phyloP scores from a whole-genome alignment of 768 basidiomycete genomes.

The Lepiota brunneoincarnata region DNA sequence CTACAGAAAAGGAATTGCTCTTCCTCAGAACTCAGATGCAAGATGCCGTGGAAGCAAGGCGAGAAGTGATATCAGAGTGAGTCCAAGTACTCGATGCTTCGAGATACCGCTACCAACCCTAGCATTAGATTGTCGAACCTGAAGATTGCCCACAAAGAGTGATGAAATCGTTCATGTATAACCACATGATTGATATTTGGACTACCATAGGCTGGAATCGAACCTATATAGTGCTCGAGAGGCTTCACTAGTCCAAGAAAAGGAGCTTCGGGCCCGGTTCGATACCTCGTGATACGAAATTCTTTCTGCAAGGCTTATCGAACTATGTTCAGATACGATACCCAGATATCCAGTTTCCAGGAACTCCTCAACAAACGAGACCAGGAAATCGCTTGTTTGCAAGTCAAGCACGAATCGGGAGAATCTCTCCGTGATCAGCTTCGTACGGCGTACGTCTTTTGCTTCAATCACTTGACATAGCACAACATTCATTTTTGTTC shows the following conservation, averaged over 20 bases:
- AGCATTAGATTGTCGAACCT: not conserved
- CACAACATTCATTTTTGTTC: not conserved
- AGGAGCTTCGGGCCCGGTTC: not conserved
- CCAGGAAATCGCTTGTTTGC: slow-evolving; percentile 21
- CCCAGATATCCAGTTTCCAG: slow-evolving; percentile 20
- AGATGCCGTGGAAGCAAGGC: not conserved
- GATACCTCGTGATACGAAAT: not conserved
- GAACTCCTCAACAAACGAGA: slow-evolving; percentile 23
- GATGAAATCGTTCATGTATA: not conserved
- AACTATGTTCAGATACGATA: slow-evolving; percentile 15
- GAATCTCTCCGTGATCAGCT: slow-evolving; percentile 12
- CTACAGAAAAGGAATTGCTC: slow-evolving; percentile 4
- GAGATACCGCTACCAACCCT: not conserved
- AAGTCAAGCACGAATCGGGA: slow-evolving; percentile 18
- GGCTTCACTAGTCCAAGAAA: not conserved
- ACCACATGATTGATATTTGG: not conserved
- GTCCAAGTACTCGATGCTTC: not conserved
- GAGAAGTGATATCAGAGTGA: slow-evolving; percentile 5
- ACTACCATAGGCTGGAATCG: not conserved
- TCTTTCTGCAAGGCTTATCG: not conserved
- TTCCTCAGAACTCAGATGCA: slow-evolving; percentile 4
- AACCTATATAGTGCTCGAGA: not conserved
- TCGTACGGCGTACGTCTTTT: not conserved
- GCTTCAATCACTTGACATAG: not conserved
- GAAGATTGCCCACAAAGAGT: slow-evolving; percentile 5